Evolutionary conservation across 2,329 filamentous ascomycete genomes (phyloP).

Genomic region (Pseudopithomyces chartarum): DNA sequence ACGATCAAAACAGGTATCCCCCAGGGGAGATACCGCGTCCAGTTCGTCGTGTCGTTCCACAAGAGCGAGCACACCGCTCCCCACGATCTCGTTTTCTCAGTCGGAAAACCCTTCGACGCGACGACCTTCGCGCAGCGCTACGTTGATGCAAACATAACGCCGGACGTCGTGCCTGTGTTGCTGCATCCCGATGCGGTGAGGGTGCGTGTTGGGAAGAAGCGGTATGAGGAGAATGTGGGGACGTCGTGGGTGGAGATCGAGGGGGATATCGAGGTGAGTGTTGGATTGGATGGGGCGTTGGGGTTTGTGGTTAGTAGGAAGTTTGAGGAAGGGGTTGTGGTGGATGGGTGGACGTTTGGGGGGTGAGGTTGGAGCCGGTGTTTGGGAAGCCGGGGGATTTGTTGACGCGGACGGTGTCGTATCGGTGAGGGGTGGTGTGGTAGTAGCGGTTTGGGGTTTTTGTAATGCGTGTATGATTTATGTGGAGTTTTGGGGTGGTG

Average conservation of each 20-base stretch:
- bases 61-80: conserved; percentile 24
- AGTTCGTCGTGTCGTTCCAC: conserved; percentile 42
- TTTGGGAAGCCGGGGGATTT: conserved; percentile 23
- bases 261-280: conserved; percentile 42
- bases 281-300: conserved; percentile 44
- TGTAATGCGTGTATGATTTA: not conserved
- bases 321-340: conserved; percentile 34
- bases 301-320: conserved; percentile 44
- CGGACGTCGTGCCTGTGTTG: conserved; percentile 44
- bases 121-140: conserved; percentile 35
- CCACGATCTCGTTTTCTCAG: conserved; percentile 41
- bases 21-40: conserved; percentile 42
- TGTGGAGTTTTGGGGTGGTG: not conserved
- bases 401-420: conserved; percentile 1
- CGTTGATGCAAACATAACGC: conserved; percentile 46
- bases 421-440: not conserved
- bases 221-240: conserved; percentile 35
- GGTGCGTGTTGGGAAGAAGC: conserved; percentile 36
- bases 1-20: conserved; percentile 45
- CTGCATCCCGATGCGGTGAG: conserved; percentile 45
- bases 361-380: conserved; percentile 43
- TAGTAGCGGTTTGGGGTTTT: not conserved
- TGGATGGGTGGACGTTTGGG: conserved; percentile 48
- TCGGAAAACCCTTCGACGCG: conserved; percentile 43
- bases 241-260: conserved; percentile 46